Conservation (phyloP, 345 rosid genomes). For the Moricandia moricandioides region DNA sequence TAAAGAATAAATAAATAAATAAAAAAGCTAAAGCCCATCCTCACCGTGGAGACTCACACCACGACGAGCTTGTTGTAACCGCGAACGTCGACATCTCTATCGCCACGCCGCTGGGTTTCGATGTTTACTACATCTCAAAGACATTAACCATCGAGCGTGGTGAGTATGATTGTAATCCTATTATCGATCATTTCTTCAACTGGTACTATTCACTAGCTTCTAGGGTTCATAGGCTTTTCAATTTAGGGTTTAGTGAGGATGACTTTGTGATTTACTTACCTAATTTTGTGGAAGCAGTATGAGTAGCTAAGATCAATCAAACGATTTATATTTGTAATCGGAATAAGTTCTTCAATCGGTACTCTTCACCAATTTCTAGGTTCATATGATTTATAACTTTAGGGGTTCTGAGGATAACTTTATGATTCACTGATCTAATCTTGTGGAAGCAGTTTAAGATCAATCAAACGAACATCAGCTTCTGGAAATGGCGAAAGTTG, state of each 20-base stretch:
- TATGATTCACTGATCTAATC: neutral
- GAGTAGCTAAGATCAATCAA: neutral
- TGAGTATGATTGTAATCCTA: conserved; percentile 17
- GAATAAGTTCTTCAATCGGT: too few relatives aligned
- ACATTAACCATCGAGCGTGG: conserved; percentile 16
- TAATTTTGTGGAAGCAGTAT: conserved; percentile 1
- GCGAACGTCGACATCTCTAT: neutral
- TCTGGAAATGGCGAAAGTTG: conserved; percentile 62
- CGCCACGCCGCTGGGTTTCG: conserved; percentile 14
- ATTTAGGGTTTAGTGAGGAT: neutral
- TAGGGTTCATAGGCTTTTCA: neutral
- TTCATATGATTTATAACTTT: too few relatives aligned
- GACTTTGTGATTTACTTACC: neutral
- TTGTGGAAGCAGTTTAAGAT: conserved; percentile 15
- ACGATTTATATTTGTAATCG: neutral
- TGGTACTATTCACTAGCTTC: neutral
- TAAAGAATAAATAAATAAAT: neutral
- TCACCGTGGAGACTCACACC: conserved; percentile 12
- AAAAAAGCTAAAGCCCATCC: neutral
- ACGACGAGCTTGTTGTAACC: neutral
- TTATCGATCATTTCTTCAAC: neutral
- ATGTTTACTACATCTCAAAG: conserved; percentile 6
- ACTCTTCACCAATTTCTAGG: too few relatives aligned
- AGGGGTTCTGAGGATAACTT: too few relatives aligned
- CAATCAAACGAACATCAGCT: conserved; percentile 6